Evolutionary conservation across 2,329 filamentous ascomycete species (phyloP).

Genomic region (Monosporascus ibericus): DNA sequence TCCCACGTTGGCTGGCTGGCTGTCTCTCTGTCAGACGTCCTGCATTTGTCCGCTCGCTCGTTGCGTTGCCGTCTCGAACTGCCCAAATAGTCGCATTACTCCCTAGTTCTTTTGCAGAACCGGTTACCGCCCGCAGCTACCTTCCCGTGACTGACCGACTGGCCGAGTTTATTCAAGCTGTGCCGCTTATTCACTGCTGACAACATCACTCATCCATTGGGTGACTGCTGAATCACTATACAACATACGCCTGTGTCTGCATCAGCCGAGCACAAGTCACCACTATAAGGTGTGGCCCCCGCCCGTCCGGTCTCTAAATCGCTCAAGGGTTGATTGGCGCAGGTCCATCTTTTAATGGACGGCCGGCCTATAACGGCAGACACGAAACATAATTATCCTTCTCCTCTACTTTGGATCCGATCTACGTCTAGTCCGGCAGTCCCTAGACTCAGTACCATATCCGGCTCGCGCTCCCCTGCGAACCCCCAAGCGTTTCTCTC

Average conservation of each 20-base stretch:
- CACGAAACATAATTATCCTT: slow-evolving; percentile 40
- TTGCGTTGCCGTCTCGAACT: not conserved
- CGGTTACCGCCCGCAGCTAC: not conserved
- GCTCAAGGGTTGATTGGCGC: slow-evolving; percentile 18
- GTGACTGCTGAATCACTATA: not conserved
- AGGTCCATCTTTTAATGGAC: slow-evolving; percentile 41
- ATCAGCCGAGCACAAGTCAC: not conserved
- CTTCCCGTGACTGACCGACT: not conserved
- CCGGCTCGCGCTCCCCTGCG: slow-evolving; percentile 16
- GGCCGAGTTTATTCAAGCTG: not conserved
- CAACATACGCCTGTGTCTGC: not conserved
- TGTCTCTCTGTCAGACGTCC: not conserved
- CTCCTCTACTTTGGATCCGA: slow-evolving; percentile 34
- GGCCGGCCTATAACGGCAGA: slow-evolving; percentile 43
- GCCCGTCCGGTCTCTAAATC: slow-evolving; percentile 9
- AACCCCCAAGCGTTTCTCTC: slow-evolving; percentile 8
- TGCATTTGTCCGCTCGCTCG: not conserved
- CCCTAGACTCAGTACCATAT: slow-evolving; percentile 24
- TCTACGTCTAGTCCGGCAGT: slow-evolving; percentile 28
- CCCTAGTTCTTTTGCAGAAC: not conserved
- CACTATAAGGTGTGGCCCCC: not conserved
- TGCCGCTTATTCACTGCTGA: not conserved
- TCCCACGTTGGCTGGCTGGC: not conserved
- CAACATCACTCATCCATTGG: not conserved
- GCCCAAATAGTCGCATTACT: not conserved